A percentile compares a stretch with the other conserved stretches of the same genome.
These are phyloP conservation scores for Trichosporon asahii DNA, from an alignment of 1,284 basidiomycete species.

Conservation along the genomic window DNA sequence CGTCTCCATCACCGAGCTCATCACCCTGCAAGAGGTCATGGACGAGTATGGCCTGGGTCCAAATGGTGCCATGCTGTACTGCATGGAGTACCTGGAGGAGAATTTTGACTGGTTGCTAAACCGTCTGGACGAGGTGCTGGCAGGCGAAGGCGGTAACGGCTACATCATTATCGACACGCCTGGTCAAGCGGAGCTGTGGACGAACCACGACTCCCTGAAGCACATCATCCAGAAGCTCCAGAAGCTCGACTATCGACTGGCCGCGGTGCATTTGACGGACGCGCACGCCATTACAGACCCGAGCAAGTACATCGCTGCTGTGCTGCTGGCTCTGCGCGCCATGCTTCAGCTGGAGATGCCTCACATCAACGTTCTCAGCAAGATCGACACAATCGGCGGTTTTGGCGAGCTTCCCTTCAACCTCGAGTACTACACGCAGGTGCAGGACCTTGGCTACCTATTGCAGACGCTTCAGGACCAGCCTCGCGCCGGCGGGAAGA, in stretches of 20 bases:
- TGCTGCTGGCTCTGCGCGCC: constrained; percentile 85
- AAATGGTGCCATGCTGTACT: constrained; percentile 95
- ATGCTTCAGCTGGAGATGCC: constrained; percentile 99
- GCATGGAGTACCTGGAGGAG: constrained; percentile 93
- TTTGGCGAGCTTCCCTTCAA: constrained; percentile 94
- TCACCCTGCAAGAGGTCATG: constrained; percentile 88
- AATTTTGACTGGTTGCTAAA: constrained; percentile 92
- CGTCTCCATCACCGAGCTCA: constrained; percentile 78
- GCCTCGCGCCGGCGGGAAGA: constrained; percentile 57
- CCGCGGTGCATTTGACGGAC: constrained; percentile 92
- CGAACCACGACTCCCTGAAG: constrained; percentile 87
- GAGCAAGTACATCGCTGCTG: constrained; percentile 87
- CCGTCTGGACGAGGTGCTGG: constrained; percentile 60
- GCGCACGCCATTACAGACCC: constrained; percentile 96
- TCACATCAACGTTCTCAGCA: constrained; percentile 90
- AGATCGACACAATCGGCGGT: constrained; percentile 81
- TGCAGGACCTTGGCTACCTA: constrained; percentile 89
- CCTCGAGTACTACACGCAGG: constrained; percentile 96
- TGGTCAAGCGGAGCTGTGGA: constrained; percentile 95
- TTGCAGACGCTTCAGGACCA: constrained; percentile 65
- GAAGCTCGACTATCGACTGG: constrained; percentile 79
- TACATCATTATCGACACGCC: constrained; percentile 96
- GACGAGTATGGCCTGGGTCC: constrained; percentile 80
- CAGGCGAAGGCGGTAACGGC: constrained; percentile 42
- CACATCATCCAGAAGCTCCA: constrained; percentile 67